phyloP scores from a whole-genome alignment of 192 early-diverging fungal species.

The Podila clonocystis region DNA sequence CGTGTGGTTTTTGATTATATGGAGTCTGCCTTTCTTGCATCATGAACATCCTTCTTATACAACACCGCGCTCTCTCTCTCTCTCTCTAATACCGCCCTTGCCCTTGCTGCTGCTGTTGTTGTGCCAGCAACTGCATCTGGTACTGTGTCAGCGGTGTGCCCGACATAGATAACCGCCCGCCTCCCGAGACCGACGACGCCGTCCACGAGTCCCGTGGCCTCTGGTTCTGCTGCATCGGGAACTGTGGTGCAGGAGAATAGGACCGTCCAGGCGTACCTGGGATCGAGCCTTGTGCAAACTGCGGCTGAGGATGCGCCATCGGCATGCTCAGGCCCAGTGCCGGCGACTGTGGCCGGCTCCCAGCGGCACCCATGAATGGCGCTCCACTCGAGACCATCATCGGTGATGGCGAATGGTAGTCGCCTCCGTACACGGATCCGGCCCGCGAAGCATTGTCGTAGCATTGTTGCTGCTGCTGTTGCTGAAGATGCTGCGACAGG shows the following conservation, averaged over 20 bases:
- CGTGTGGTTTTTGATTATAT: too few relatives aligned
- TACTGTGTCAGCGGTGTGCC: conserved; percentile 19
- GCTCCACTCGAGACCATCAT: conserved; percentile 5
- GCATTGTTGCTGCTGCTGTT: conserved; percentile 28
- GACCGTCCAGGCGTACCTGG: conserved; percentile 31
- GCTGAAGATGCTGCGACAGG: conserved; percentile 28
- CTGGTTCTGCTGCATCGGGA: conserved; percentile 4
- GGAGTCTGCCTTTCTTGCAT: too few relatives aligned
- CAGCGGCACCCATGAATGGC: conserved; percentile 17
- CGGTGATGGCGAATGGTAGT: conserved; percentile 12
- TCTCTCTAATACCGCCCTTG: neutral
- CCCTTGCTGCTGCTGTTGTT: conserved; percentile 21
- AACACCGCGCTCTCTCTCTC: too few relatives aligned
- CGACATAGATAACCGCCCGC: conserved; percentile 10
- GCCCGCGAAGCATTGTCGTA: conserved; percentile 40
- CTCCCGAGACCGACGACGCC: conserved; percentile 7
- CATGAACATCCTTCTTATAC: too few relatives aligned
- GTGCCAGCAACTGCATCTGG: conserved; percentile 24
- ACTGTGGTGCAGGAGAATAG: conserved; percentile 38
- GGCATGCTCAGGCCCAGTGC: conserved; percentile 24
- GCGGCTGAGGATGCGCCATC: conserved; percentile 8
- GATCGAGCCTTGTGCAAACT: conserved; percentile 5
- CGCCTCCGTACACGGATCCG: conserved; percentile 55
- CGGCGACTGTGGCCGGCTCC: conserved; percentile 50
- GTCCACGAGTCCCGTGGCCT: conserved; percentile 13